These are phyloP conservation scores for Puccinellia tenuiflora DNA, from an alignment of 176 grass and related monocot species.

Conservation along the genomic window DNA sequence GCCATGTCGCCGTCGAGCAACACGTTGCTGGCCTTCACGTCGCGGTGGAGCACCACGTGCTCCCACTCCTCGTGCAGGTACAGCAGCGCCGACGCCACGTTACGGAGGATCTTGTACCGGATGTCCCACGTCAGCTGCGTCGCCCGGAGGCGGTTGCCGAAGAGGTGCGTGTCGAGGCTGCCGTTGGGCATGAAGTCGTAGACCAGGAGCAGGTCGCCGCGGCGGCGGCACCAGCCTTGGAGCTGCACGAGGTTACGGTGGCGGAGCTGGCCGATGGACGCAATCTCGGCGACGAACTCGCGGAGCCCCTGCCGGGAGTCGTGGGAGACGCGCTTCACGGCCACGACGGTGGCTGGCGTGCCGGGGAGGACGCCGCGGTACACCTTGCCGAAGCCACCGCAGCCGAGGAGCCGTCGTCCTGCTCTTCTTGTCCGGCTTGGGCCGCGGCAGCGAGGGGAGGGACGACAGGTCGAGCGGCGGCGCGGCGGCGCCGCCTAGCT, in stretches of 20 bases:
- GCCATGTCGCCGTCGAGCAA: constrained; percentile 68
- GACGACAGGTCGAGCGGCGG: constrained; percentile 44
- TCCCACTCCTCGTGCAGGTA: constrained; percentile 95
- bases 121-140: constrained; percentile 38
- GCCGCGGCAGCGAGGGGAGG: constrained; percentile 47
- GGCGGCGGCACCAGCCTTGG: constrained; percentile 81
- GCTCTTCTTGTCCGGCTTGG: constrained; percentile 14
- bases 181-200: constrained; percentile 93
- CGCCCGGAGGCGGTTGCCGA: constrained; percentile 15
- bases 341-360: constrained; percentile 32
- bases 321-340: constrained; percentile 78
- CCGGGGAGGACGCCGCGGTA: constrained; percentile 64
- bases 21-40: constrained; percentile 85
- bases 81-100: constrained; percentile 66
- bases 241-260: constrained; percentile 87
- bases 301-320: constrained; percentile 70
- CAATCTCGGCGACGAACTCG: constrained; percentile 83
- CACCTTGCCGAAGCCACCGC: constrained; percentile 88
- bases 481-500: constrained; percentile 39
- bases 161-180: constrained; percentile 69
- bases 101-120: constrained; percentile 44
- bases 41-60: constrained; percentile 75
- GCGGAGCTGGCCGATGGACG: constrained; percentile 65
- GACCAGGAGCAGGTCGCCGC: constrained; percentile 66
- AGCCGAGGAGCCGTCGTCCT: constrained; percentile 48